phyloP scores from a whole-genome alignment of 257 asterid genomes.

The Nicotiana tomentosiformis region DNA sequence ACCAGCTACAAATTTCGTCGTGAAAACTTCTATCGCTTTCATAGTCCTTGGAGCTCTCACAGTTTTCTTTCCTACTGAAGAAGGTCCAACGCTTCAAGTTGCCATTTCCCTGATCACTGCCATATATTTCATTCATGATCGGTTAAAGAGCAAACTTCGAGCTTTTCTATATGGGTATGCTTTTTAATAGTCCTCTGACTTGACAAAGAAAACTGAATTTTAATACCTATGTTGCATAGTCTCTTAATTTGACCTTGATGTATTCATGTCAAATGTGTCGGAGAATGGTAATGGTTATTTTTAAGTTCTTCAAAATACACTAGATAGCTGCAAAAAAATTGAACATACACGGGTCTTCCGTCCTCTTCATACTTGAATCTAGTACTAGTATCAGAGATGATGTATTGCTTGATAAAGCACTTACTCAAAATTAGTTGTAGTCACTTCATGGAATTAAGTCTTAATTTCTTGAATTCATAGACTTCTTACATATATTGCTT shows the following conservation, averaged over 20 bases:
- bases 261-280: not conserved
- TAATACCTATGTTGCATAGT: not conserved
- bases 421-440: not conserved
- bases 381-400: not conserved
- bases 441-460: not conserved
- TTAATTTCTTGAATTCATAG: not conserved
- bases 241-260: not conserved
- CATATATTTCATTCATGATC: slow-evolving; percentile 63
- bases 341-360: not conserved
- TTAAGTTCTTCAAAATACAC: not conserved
- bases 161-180: slow-evolving; percentile 87
- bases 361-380: not conserved
- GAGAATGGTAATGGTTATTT: not conserved
- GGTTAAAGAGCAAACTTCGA: slow-evolving; percentile 69
- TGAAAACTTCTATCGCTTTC: slow-evolving; percentile 74
- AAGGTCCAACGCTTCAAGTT: slow-evolving; percentile 97
- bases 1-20: slow-evolving; percentile 57
- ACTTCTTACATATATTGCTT: not conserved
- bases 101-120: slow-evolving; percentile 67
- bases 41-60: slow-evolving; percentile 74
- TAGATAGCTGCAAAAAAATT: not conserved
- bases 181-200: slow-evolving; percentile 1
- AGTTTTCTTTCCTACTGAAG: slow-evolving; percentile 91
- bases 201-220: not conserved
- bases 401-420: not conserved